Conservation (phyloP, 2,329 filamentous ascomycete species). For the Coniosporium tulheliwenetii region DNA sequence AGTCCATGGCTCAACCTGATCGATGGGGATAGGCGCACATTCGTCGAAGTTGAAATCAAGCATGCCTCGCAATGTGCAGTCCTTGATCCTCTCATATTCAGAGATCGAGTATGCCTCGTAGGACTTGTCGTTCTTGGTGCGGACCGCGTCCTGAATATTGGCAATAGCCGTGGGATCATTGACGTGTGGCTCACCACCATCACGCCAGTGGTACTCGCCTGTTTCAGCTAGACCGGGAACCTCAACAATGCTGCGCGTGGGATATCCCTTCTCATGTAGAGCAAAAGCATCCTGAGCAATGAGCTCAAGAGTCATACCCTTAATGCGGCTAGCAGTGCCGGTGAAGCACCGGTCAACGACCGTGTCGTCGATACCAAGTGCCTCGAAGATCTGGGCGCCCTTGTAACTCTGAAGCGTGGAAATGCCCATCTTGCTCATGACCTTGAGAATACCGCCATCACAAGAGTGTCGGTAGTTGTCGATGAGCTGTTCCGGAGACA, state of each 20-base stretch:
- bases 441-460: slow-evolving; percentile 91
- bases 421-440: slow-evolving; percentile 99
- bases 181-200: slow-evolving; percentile 86
- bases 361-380: slow-evolving; percentile 78
- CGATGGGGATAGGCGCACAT: slow-evolving; percentile 69
- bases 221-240: slow-evolving; percentile 77
- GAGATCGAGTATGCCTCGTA: slow-evolving; percentile 91
- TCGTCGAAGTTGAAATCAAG: slow-evolving; percentile 95
- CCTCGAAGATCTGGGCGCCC: slow-evolving; percentile 95
- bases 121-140: slow-evolving; percentile 95
- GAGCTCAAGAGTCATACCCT: slow-evolving; percentile 82
- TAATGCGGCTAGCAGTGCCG: slow-evolving; percentile 85
- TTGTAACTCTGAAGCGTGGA: slow-evolving; percentile 94
- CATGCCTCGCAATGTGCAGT: slow-evolving; percentile 84
- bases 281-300: slow-evolving; percentile 91
- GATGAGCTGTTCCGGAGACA: slow-evolving; percentile 68
- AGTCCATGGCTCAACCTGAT: slow-evolving; percentile 96
- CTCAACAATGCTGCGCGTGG: slow-evolving; percentile 59
- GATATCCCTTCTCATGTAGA: slow-evolving; percentile 87
- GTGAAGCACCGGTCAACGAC: slow-evolving; percentile 92
- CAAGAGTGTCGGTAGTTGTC: slow-evolving; percentile 95
- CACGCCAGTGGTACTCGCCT: slow-evolving; percentile 96
- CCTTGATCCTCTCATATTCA: slow-evolving; percentile 92
- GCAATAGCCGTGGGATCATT: slow-evolving; percentile 92
- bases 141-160: slow-evolving; percentile 91